These are phyloP conservation scores for Hawksworthiomyces lignivorus DNA, from an alignment of 2,329 filamentous ascomycete species.

Conservation along the genomic window DNA sequence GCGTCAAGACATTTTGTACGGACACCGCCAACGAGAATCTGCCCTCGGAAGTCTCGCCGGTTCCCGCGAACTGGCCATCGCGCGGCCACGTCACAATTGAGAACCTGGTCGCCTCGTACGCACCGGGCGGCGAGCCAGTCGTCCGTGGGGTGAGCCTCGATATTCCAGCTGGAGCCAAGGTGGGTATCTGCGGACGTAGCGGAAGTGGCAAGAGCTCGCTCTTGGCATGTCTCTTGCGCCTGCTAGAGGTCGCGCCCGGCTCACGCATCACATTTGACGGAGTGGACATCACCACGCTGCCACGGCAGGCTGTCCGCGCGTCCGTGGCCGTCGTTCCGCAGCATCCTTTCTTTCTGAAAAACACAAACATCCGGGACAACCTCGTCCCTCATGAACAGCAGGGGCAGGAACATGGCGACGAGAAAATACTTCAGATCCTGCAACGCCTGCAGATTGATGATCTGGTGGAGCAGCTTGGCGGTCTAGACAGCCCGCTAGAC, in stretches of 20 bases:
- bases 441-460: not conserved
- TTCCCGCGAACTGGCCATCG: conserved; percentile 4
- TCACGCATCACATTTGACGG: conserved; percentile 34
- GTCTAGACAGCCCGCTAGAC: not conserved
- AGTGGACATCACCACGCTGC: conserved; percentile 24
- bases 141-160: conserved; percentile 59
- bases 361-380: not conserved
- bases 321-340: conserved; percentile 38
- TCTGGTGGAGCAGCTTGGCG: not conserved
- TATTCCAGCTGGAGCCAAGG: conserved; percentile 56
- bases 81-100: conserved; percentile 5
- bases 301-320: conserved; percentile 18
- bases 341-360: conserved; percentile 22
- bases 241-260: conserved; percentile 34
- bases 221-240: conserved; percentile 34
- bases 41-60: not conserved
- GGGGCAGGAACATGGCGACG: not conserved
- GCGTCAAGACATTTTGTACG: conserved; percentile 5
- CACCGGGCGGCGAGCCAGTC: conserved; percentile 22
- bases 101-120: conserved; percentile 6
- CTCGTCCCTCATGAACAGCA: not conserved
- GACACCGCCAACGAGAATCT: not conserved
- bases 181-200: conserved; percentile 68
- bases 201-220: conserved; percentile 33
- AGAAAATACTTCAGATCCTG: not conserved